Percentiles rank a stretch among this genome's conserved stretches.
phyloP scores from a whole-genome alignment of 1,139 yeast species.

The Suhomyces guaymorum region DNA sequence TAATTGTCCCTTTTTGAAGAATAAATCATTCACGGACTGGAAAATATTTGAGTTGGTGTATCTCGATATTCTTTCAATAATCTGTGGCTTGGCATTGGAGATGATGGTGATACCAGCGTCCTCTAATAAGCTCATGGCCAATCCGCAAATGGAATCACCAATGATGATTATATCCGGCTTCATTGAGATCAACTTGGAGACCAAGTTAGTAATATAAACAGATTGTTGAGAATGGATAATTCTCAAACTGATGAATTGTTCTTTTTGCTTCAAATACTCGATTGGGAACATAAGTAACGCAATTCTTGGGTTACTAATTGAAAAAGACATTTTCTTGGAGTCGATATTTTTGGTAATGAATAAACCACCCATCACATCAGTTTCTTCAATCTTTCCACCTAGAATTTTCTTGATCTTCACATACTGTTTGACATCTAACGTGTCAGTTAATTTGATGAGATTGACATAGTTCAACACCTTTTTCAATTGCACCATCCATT shows the following conservation, averaged over 20 bases:
- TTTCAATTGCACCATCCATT: constrained; percentile 40
- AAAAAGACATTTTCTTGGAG: constrained; percentile 73
- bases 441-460: constrained; percentile 54
- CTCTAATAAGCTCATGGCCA: constrained; percentile 71
- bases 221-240: constrained; percentile 86
- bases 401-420: constrained; percentile 81
- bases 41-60: constrained; percentile 81
- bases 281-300: constrained; percentile 86
- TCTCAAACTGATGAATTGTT: constrained; percentile 76
- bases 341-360: constrained; percentile 86
- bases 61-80: constrained; percentile 75
- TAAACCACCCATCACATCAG: constrained; percentile 71
- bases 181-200: constrained; percentile 72
- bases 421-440: constrained; percentile 82
- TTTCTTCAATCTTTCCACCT: constrained; percentile 68
- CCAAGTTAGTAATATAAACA: constrained; percentile 80
- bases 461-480: constrained; percentile 29
- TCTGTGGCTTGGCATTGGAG: constrained; percentile 77
- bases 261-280: constrained; percentile 74
- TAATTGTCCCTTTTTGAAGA: constrained; percentile 53
- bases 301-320: constrained; percentile 67
- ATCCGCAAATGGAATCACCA: constrained; percentile 80
- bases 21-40: constrained; percentile 49
- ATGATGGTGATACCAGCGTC: constrained; percentile 79
- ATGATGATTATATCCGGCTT: constrained; percentile 80